These are phyloP conservation scores for Flammula alnicola DNA, from an alignment of 1,284 basidiomycete species.

Conservation along the genomic window DNA sequence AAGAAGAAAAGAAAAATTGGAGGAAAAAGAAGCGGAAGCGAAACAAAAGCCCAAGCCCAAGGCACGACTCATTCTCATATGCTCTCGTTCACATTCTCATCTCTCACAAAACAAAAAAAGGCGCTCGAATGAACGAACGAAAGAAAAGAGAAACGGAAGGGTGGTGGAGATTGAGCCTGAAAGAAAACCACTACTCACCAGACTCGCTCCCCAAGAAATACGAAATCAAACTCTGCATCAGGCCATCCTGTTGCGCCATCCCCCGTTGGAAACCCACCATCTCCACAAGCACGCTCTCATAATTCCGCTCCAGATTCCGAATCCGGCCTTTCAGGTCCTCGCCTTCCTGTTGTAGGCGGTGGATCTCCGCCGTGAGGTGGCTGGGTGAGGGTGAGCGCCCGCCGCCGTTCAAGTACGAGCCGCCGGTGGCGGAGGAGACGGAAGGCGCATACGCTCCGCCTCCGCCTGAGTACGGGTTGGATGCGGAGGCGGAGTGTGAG, in stretches of 20 bases:
- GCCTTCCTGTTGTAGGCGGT: conserved; percentile 53
- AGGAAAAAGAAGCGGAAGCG: not conserved
- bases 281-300: conserved; percentile 79
- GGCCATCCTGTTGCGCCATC: conserved; percentile 84
- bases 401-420: too few relatives aligned
- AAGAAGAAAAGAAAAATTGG: not conserved
- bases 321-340: conserved; percentile 56
- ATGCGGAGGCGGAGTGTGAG: too few relatives aligned
- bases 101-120: conserved; percentile 15
- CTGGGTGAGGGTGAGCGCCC: conserved; percentile 12
- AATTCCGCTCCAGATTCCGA: conserved; percentile 66
- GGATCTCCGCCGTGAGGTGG: conserved; percentile 53
- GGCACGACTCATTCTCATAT: too few relatives aligned
- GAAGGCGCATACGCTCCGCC: conserved; percentile 32
- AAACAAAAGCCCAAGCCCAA: not conserved
- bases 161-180: not conserved
- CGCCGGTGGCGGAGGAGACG: conserved; percentile 6
- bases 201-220: conserved; percentile 80
- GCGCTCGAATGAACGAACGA: not conserved
- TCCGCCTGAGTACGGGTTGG: conserved; percentile 30
- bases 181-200: conserved; percentile 35
- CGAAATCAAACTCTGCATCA: conserved; percentile 84
- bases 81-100: too few relatives aligned
- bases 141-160: not conserved
- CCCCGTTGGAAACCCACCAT: conserved; percentile 85